Conservation (phyloP, 2,329 filamentous ascomycete species). For the Hyphodiscus sp. region DNA sequence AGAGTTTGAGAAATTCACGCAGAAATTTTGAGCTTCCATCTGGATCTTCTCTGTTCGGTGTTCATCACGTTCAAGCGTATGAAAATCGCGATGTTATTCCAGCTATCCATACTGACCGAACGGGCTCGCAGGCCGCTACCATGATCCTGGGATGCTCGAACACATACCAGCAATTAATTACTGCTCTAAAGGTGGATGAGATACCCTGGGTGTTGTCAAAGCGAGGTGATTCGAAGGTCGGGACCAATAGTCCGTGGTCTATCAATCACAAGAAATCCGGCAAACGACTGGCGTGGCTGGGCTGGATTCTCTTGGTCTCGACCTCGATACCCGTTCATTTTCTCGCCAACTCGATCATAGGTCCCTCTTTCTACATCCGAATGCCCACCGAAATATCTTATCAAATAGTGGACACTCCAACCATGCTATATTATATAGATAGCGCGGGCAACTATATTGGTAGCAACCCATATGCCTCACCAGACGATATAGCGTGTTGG, state of each 20-base stretch:
- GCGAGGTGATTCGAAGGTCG: conserved; percentile 16
- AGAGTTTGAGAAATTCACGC: no score
- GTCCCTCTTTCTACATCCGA: conserved; percentile 15
- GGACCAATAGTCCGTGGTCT: conserved; percentile 16
- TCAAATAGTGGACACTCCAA: not conserved
- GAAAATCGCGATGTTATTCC: no score
- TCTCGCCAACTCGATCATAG: conserved; percentile 19
- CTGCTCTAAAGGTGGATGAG: conserved; percentile 12
- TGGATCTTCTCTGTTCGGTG: no score
- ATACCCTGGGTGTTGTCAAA: conserved; percentile 16
- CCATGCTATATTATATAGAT: not conserved
- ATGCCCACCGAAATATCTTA: conserved; percentile 9
- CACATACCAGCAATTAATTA: conserved; percentile 20
- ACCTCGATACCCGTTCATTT: conserved; percentile 21
- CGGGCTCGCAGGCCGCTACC: conserved; percentile 2
- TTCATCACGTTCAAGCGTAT: no score
- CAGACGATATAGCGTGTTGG: conserved; percentile 12
- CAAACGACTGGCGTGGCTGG: conserved; percentile 14
- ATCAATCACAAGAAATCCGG: conserved; percentile 18
- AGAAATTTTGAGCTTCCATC: no score
- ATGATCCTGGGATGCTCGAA: conserved; percentile 20
- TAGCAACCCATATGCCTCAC: not conserved
- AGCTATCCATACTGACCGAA: no score
- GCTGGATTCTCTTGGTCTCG: conserved; percentile 16
- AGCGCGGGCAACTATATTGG: not conserved